phyloP scores from a whole-genome alignment of 768 basidiomycete species.

The Mycena belliarum region DNA sequence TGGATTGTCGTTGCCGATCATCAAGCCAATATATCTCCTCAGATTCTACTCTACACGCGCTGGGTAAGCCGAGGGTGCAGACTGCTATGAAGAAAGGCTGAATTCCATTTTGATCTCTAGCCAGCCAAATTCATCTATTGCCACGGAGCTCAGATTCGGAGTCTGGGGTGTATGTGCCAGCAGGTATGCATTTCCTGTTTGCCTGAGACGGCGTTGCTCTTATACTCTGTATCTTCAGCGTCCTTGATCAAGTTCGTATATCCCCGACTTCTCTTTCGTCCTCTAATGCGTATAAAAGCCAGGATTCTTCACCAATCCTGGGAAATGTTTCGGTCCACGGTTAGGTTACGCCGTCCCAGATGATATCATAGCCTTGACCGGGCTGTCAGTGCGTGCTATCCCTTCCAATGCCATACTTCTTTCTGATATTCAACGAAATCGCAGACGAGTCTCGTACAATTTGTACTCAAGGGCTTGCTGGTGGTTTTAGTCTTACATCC shows the following conservation, averaged over 20 bases:
- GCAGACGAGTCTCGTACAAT: constrained; percentile 37
- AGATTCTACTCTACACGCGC: constrained; percentile 38
- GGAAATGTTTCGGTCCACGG: constrained; percentile 59
- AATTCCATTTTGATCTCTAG: not conserved
- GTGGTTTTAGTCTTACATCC: constrained; percentile 70
- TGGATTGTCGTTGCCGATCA: constrained; percentile 74
- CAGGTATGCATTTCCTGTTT: constrained; percentile 34
- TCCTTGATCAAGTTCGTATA: constrained; percentile 4
- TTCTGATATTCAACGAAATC: not conserved
- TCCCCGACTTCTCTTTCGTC: not conserved
- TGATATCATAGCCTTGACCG: constrained; percentile 31
- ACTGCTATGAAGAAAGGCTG: not conserved
- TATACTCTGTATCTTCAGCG: not conserved
- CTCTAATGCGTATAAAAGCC: constrained; percentile 25
- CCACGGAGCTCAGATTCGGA: constrained; percentile 69
- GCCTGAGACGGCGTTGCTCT: not conserved
- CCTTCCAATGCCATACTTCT: not conserved
- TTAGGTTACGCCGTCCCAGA: constrained; percentile 71
- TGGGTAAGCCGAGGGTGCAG: too few species aligned
- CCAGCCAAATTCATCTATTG: constrained; percentile 48
- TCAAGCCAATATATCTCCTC: constrained; percentile 67
- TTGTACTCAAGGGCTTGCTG: constrained; percentile 51
- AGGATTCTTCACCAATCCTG: constrained; percentile 34
- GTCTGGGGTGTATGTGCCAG: constrained; percentile 81
- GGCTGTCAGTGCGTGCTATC: too few species aligned